Conservation (phyloP, 306 rosid species). For the Lathyrus oleraceus region DNA sequence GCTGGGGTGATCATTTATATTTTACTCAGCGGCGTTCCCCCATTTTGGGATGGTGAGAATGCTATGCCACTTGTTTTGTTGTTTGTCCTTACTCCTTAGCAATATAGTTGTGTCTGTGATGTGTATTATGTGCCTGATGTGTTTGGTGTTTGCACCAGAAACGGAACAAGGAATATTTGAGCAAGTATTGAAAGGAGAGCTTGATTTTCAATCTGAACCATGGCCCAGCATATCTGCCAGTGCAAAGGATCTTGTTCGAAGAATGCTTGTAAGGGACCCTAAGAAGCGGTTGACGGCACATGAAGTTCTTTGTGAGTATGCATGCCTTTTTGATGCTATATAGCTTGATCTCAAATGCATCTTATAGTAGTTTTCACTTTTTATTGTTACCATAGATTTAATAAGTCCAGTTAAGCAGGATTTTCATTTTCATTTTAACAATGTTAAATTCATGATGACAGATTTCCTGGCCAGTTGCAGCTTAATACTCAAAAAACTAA, state of each 20-base stretch:
- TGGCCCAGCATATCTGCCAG: conserved; percentile 91
- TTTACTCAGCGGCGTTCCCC: conserved; percentile 92
- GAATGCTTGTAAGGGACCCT: conserved; percentile 88
- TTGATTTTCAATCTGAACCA: conserved; percentile 89
- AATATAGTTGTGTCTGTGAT: conserved; percentile 17
- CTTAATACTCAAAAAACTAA: conserved; percentile 3
- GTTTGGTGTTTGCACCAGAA: conserved; percentile 54
- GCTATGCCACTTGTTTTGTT: conserved; percentile 26
- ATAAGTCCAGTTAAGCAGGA: background rate
- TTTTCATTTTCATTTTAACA: background rate
- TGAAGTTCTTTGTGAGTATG: conserved; percentile 92
- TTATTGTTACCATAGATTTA: no score
- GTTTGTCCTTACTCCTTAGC: background rate
- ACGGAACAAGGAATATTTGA: conserved; percentile 95
- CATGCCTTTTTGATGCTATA: conserved; percentile 8
- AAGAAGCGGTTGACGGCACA: conserved; percentile 82
- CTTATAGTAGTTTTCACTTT: no score
- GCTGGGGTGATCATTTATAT: conserved; percentile 96
- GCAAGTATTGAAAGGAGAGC: conserved; percentile 93
- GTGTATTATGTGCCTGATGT: conserved; percentile 20
- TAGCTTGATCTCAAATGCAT: no score
- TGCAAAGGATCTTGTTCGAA: conserved; percentile 88
- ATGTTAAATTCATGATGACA: conserved; percentile 1
- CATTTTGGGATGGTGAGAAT: conserved; percentile 95
- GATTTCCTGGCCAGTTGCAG: conserved; percentile 6